Base-by-base conservation (phyloP, 2,329 filamentous ascomycete genomes). In the Teratosphaeriaceae sp. region DNA sequence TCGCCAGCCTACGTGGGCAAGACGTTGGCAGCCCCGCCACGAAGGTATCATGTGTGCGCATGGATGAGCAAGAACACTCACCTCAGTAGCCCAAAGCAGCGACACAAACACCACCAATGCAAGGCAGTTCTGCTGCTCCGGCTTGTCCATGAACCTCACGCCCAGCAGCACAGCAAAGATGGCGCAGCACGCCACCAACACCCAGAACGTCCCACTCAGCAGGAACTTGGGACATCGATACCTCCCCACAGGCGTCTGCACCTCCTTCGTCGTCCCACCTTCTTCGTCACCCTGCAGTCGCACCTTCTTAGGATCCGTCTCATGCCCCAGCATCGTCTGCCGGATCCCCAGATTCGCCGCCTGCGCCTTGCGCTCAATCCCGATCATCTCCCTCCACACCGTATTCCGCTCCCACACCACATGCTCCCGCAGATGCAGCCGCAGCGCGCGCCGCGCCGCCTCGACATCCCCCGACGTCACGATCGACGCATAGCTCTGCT, bases 371-470 rank as follows among this genome's bases (percentile, higher is more conserved):
- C 92, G 78, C 69, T 98, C 94, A 54, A 98, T 90, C 41, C 90
- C 92, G 62, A 98, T 98, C 79, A 98, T 92, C 57, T 98, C 92
- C 67, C 94, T 76, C 92, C 92, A 98, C 15, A 98, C 92, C 0
- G 92, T 98, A 61, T 98, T 98, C 44, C 92, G 79, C 65, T 98
- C 94, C 94, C 92, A 98, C 0, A 97, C 90, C 16, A 98, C 89
- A 64, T 98, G 92, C 66, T 98, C 94, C 44, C 92, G 76, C 20
- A 98, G 75, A 60, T 98, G 89, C 22, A 95, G 79, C 42, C 92
- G 79, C 44, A 98, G 73, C 60, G 97, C 92, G 53, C 86, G 83
- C 57, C 82, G 86, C 3, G 92, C 89, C 11, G 84, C 69, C 5
- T 76, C 72, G 2, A 84, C 67, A 58, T 98, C 87, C 22, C 88